Base-by-base conservation (phyloP, 441 rosid genomes). In the Geranium incanum region DNA sequence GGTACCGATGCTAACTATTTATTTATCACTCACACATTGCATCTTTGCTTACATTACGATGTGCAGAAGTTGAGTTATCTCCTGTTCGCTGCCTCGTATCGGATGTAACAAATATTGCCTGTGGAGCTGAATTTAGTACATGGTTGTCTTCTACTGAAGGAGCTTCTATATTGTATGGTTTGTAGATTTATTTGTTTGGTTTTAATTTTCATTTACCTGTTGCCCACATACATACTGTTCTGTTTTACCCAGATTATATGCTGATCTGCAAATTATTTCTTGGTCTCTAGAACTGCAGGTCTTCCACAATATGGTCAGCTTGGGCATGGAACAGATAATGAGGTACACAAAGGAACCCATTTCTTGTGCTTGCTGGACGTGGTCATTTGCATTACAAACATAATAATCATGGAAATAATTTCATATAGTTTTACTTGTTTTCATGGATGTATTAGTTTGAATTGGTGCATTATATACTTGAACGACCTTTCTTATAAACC, bases 71-170 rank as follows among this genome's bases (percentile, higher is more conserved):
- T 65, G 97, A 89, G 81, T 73, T 84, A 11, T 88, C 93, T 69
- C 98, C 97, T 36, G 87, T 92, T 76, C 91, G 85, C 11, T 91
- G 96, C 75, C 83, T 73, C 59, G 96, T 91, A 60, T 84, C 96
- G 72, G 84, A 84, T 68, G 93, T 87, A 36, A 90, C 86, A 68
- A 75, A 69, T 71, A 78, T 89, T 82, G 91, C 95, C 45, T 92
- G 96, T 77, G 99, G 99, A 73, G 97, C 88, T 71, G 99, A 95
- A 1, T 95, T 95, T 75, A 92, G 92, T 39, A 95, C 87, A 33
- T 95, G 98, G 99, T 76, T 95, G 77, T 81, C 99, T 19, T 89
- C 96, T 76, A 79, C 79, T 59, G 92, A 92, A 81, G 97, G 93
- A 86, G 87, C 98, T 75, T 83, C 99, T 74, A 95, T 95, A 84